A percentile compares a stretch with the other conserved stretches of the same genome.
Evolutionary conservation across 306 rosid genomes (phyloP).

Genomic region (Trichosanthes cucumerina): DNA sequence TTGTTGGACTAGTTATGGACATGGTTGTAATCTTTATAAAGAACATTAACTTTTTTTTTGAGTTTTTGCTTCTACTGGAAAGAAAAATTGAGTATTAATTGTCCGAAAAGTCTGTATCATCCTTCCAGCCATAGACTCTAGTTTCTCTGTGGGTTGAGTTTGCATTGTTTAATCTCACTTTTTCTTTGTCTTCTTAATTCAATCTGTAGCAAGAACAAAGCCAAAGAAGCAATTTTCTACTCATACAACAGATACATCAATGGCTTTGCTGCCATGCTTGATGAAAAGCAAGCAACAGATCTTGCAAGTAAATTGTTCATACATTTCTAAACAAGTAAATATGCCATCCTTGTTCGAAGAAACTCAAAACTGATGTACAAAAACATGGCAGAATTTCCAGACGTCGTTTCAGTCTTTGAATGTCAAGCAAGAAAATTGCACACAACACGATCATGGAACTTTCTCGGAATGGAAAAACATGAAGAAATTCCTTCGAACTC

Average conservation of each 20-base stretch:
- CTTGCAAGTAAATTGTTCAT: constrained; percentile 1
- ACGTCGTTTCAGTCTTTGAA: background rate
- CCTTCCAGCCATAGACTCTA: background rate
- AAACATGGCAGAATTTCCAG: background rate
- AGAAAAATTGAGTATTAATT: no score
- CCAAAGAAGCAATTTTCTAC: background rate
- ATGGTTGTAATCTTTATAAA: no score
- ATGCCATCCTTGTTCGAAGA: background rate
- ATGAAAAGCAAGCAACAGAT: background rate
- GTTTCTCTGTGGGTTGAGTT: background rate
- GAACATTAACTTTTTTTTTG: no score
- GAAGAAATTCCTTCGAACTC: background rate
- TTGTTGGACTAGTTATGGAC: no score
- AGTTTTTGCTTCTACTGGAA: no score
- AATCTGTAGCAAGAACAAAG: background rate
- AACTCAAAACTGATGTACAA: background rate
- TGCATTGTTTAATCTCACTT: background rate
- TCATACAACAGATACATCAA: background rate
- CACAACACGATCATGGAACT: constrained; percentile 1
- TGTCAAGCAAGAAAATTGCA: background rate
- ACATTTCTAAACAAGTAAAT: background rate
- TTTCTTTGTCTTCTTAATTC: background rate
- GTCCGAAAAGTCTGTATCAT: background rate
- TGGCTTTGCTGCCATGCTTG: constrained; percentile 6
- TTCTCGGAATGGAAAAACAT: background rate